Base-by-base conservation (phyloP, 306 rosid species). In the Lathyrus aphaca region DNA sequence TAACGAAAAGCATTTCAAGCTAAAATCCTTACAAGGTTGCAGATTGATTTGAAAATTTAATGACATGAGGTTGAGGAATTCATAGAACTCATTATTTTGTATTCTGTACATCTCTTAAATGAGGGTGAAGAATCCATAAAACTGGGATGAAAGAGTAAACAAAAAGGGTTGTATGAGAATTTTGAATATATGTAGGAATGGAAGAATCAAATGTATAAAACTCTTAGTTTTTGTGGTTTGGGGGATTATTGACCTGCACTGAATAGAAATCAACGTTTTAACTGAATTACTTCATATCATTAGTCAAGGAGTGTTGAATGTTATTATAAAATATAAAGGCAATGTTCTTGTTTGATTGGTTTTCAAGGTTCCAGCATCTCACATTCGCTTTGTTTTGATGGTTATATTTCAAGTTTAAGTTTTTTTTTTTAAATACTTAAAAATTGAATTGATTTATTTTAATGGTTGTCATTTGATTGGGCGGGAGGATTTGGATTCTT, bases 271-370 rank as follows among this genome's bases (percentile, higher is more conserved):
- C 14, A 10, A 40, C 12, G 5, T 40, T 40, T 40, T 40, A 32
- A 32, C 38, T 25, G 6, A 5, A 5, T 5, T 30, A 30, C 23
- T 21, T 2, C 23, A 21, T 21, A 21, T 21, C 23, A 21, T 21
- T 21, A 21, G 23, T 32, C 37, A 32, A 32, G 1, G 8, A 32
- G n/a, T 42, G 10, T 42, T 42, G 46, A 42, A 12, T 15, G 6
- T 46, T 15, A 15, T 9, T 8, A 16, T 46, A n/a, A n/a, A 21
- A 39, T 7, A 15, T 46, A n/a, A 14, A 21, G 44, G 55, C 58
- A 1, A 90, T 87, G 94, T 86, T 90, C 71, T 77, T 90, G 79
- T 7, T 82, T 0, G 92, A 88, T 84, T 90, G 95, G 90, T 84
- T 90, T 57, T 87, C 87, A 66, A 91, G 90, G 76, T 88, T 82